A percentile compares a stretch with the other conserved stretches of the same genome.
Evolutionary conservation across 2,329 filamentous ascomycete genomes (phyloP).

Genomic region (Diaporthe citriasiana): DNA sequence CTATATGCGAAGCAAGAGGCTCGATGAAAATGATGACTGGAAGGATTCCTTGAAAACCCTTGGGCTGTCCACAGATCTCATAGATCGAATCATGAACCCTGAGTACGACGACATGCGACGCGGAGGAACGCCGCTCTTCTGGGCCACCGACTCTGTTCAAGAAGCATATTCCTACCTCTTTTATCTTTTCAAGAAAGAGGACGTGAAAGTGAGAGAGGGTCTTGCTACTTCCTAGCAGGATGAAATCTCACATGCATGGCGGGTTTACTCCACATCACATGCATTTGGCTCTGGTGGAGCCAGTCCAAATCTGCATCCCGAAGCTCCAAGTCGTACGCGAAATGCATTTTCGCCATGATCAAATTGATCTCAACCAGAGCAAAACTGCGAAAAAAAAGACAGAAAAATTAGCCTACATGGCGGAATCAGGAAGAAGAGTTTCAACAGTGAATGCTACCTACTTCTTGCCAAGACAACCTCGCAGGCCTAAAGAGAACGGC

Average conservation of each 20-base stretch:
- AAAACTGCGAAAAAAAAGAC: background rate
- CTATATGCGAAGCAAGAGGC: background rate
- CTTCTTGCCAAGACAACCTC: conserved; percentile 32
- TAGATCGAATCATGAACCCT: background rate
- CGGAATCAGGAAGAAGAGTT: rapidly evolving
- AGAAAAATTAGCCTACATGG: background rate
- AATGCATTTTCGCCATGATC: conserved; percentile 29
- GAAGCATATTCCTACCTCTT: background rate
- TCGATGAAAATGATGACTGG: background rate
- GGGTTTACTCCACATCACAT: conserved; percentile 27
- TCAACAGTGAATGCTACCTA: background rate
- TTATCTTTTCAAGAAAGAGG: background rate
- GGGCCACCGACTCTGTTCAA: background rate
- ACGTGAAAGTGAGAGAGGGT: background rate
- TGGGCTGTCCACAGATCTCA: background rate
- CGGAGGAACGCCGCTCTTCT: background rate
- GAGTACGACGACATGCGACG: background rate
- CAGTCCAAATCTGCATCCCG: conserved; percentile 5
- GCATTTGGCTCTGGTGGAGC: conserved; percentile 20
- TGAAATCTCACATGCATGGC: conserved; percentile 1
- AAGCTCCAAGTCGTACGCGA: conserved; percentile 23
- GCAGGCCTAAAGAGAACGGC: conserved; percentile 20
- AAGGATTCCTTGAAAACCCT: background rate
- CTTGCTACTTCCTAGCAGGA: background rate
- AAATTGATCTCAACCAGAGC: conserved; percentile 23